These are phyloP conservation scores for Iris macrosiphon DNA, from an alignment of 106 monocot genomes.

Conservation along the genomic window DNA sequence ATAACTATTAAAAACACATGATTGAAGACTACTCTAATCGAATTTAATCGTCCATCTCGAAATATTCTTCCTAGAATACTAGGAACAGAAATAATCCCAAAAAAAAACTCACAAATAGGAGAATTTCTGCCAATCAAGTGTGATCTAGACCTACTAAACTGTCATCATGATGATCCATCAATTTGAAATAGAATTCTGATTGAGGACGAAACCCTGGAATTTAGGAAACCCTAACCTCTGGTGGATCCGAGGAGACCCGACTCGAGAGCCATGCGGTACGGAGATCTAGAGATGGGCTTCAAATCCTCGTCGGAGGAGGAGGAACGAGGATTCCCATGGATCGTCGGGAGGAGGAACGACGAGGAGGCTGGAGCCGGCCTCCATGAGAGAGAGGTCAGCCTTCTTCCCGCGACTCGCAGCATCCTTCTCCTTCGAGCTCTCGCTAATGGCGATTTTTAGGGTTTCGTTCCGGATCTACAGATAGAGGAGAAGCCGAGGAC, in stretches of 20 bases:
- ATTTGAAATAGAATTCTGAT: too few relatives aligned
- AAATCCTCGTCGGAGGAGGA: constrained; percentile 7
- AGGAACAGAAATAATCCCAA: too few relatives aligned
- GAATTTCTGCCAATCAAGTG: not conserved
- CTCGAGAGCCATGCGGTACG: not conserved
- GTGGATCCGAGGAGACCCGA: too few relatives aligned
- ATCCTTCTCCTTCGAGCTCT: not conserved
- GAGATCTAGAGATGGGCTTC: not conserved
- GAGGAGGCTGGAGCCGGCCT: not conserved
- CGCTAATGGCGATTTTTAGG: too few relatives aligned
- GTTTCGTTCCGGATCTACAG: too few relatives aligned
- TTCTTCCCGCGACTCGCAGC: constrained; percentile 5
- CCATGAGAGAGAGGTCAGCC: constrained; percentile 1
- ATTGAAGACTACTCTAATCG: too few relatives aligned
- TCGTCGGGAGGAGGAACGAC: not conserved
- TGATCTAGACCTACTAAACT: not conserved
- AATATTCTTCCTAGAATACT: too few relatives aligned
- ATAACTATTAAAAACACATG: too few relatives aligned
- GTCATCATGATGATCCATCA: not conserved
- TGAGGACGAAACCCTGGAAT: not conserved
- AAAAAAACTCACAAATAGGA: not conserved
- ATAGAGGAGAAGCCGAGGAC: too few relatives aligned
- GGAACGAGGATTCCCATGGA: not conserved
- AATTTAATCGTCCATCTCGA: too few relatives aligned
- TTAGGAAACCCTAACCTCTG: too few relatives aligned